These are phyloP conservation scores for Mixia osmundae DNA, from an alignment of 1,284 basidiomycete genomes.

Conservation along the genomic window DNA sequence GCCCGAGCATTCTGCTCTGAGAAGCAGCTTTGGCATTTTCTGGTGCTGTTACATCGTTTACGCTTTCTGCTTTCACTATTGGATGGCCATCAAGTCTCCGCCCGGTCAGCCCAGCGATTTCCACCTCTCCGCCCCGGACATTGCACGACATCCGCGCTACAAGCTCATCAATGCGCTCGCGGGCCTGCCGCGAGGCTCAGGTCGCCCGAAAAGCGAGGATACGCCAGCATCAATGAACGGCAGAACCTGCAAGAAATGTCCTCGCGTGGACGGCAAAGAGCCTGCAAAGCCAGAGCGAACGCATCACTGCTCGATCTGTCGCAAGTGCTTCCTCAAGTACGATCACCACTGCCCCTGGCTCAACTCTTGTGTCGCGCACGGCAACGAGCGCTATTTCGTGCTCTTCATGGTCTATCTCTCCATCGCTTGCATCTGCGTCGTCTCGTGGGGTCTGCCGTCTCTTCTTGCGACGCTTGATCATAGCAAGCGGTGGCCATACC, in stretches of 20 bases:
- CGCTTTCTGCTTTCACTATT: conserved; percentile 17
- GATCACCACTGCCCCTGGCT: conserved; percentile 45
- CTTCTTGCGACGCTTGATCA: conserved; percentile 9
- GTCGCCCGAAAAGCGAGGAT: background rate
- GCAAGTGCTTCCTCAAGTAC: conserved; percentile 73
- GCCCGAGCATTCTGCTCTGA: conserved; percentile 11
- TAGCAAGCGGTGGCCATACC: conserved; percentile 9
- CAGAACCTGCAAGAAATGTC: conserved; percentile 18
- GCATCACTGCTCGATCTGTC: conserved; percentile 87
- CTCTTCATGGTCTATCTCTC: conserved; percentile 50
- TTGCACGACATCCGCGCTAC: background rate
- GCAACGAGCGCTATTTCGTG: conserved; percentile 90
- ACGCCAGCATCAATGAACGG: conserved; percentile 2
- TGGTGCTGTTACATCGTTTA: conserved; percentile 12
- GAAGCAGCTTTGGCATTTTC: conserved; percentile 7
- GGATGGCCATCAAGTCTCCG: conserved; percentile 12
- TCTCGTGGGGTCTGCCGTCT: conserved; percentile 11
- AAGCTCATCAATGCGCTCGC: background rate
- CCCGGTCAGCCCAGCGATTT: conserved; percentile 8
- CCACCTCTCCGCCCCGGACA: conserved; percentile 1
- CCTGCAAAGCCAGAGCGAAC: conserved; percentile 59
- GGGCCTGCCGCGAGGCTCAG: background rate
- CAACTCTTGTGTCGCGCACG: conserved; percentile 37
- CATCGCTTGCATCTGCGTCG: conserved; percentile 11
- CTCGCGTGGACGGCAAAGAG: conserved; percentile 28